Evolutionary conservation across 345 rosid species (phyloP).

Genomic region (Dipteronia sinensis): DNA sequence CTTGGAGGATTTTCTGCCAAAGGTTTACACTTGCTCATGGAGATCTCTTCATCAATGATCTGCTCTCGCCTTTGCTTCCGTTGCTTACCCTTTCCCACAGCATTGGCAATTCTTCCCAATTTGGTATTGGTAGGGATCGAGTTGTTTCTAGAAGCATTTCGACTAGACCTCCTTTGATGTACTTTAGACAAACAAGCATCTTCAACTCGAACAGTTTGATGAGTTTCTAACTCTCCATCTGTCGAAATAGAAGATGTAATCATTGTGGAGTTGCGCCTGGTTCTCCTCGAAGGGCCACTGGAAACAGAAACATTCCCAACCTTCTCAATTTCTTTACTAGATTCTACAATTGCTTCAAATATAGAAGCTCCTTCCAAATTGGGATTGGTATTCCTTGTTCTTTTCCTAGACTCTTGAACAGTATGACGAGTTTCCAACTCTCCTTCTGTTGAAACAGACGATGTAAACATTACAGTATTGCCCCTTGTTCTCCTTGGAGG

Average conservation of each 20-base stretch:
- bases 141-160: conserved; percentile 16
- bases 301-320: neutral
- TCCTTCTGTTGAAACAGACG: conserved; percentile 9
- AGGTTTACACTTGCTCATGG: conserved; percentile 10
- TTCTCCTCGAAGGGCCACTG: conserved; percentile 25
- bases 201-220: conserved; percentile 1
- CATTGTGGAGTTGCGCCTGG: conserved; percentile 27
- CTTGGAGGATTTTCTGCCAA: conserved; percentile 22
- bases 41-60: conserved; percentile 14
- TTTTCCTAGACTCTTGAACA: neutral
- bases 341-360: conserved; percentile 20
- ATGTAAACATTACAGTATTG: conserved; percentile 17
- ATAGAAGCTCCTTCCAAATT: conserved; percentile 13
- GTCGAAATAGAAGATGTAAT: conserved; percentile 12
- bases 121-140: conserved; percentile 4
- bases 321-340: too few species aligned
- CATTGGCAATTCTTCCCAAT: conserved; percentile 9
- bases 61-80: conserved; percentile 12
- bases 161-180: conserved; percentile 9
- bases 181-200: neutral
- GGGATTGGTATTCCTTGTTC: neutral
- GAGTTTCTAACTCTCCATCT: conserved; percentile 3
- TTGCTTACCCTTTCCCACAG: conserved; percentile 7
- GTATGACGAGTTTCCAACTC: neutral
- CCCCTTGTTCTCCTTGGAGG: conserved; percentile 34